These are phyloP conservation scores for Powellomyces hirtus DNA, from an alignment of 192 early-diverging fungal species.

Conservation along the genomic window DNA sequence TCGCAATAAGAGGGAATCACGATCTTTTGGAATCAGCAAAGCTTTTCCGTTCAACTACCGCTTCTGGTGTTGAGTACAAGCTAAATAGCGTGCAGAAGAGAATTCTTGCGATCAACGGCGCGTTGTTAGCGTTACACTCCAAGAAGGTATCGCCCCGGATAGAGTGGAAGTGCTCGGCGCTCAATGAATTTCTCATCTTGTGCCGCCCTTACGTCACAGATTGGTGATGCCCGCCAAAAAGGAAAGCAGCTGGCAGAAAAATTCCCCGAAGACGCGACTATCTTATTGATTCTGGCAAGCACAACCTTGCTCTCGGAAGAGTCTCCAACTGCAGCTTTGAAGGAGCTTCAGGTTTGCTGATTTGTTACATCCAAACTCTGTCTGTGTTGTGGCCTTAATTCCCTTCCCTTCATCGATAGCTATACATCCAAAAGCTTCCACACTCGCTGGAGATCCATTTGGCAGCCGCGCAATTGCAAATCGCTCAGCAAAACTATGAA, in stretches of 20 bases:
- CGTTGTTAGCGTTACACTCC: neutral
- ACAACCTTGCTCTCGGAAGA: conserved; percentile 53
- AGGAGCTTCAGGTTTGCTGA: no score
- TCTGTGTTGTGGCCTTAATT: no score
- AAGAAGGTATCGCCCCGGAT: neutral
- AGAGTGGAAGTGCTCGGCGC: neutral
- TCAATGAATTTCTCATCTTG: neutral
- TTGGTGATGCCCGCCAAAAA: conserved; percentile 50
- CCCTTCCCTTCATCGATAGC: no score
- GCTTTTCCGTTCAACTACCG: neutral
- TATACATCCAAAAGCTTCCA: neutral
- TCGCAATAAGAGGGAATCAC: conserved; percentile 51
- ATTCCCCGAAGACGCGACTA: conserved; percentile 62
- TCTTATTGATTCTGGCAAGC: conserved; percentile 59
- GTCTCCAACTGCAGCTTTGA: conserved; percentile 49
- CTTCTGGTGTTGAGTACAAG: neutral
- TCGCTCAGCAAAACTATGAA: conserved; percentile 46
- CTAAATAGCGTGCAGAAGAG: neutral
- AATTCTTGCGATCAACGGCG: neutral
- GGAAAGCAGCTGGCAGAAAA: conserved; percentile 49
- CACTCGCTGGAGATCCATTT: conserved; percentile 44
- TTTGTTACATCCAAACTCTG: no score
- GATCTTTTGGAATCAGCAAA: conserved; percentile 54
- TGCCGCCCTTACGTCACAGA: conserved; percentile 12
- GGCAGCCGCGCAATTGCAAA: conserved; percentile 60